These are phyloP conservation scores for Lobosporangium transversale DNA, from an alignment of 192 early-diverging fungal species.

Conservation along the genomic window DNA sequence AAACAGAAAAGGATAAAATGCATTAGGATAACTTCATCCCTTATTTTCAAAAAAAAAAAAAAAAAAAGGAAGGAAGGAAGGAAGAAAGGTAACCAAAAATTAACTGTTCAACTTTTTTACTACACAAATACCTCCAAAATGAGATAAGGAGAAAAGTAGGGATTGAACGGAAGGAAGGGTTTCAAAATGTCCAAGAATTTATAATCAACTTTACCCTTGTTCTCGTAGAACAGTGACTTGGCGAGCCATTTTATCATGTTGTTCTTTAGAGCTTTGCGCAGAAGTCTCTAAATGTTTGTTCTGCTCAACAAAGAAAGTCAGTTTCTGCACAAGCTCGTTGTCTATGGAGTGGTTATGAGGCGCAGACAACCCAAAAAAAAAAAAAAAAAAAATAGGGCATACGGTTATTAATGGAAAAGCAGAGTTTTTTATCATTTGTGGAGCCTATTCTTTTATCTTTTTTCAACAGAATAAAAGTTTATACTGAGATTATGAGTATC, in stretches of 20 bases:
- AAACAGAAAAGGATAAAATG: slow-evolving; percentile 8
- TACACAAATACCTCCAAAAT: background rate
- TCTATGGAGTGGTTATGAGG: slow-evolving; percentile 17
- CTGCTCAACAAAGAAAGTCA: slow-evolving; percentile 51
- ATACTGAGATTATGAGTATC: background rate
- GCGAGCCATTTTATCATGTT: slow-evolving; percentile 46
- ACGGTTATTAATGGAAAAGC: no score
- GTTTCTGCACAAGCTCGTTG: slow-evolving; percentile 56
- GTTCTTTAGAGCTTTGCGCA: slow-evolving; percentile 38
- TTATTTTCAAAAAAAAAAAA: no score
- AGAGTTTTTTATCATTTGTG: no score
- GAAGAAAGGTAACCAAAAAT: no score
- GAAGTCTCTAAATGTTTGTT: slow-evolving; percentile 53
- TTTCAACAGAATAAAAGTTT: background rate
- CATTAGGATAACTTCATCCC: slow-evolving; percentile 6
- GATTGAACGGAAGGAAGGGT: no score
- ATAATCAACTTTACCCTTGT: slow-evolving; percentile 51
- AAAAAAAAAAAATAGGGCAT: no score
- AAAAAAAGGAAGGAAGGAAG: no score
- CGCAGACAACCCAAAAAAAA: no score
- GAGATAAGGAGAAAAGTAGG: background rate
- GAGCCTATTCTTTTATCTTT: no score
- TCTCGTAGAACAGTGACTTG: slow-evolving; percentile 50
- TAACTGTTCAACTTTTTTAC: background rate
- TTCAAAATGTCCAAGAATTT: no score